phyloP scores from a whole-genome alignment of 345 rosid genomes.

The Hypericum androsaemum region DNA sequence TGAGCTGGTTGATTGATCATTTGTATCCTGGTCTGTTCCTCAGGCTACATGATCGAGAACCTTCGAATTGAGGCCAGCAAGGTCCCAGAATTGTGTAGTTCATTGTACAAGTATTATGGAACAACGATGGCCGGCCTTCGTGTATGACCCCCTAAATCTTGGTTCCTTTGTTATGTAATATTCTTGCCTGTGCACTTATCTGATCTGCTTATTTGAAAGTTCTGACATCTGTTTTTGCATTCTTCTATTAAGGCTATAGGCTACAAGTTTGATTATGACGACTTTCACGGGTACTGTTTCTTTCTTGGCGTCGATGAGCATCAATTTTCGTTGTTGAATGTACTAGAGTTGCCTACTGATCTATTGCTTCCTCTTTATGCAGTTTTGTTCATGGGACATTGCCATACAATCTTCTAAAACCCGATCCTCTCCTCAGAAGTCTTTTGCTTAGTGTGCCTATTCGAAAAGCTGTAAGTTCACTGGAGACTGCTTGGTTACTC shows the following conservation, averaged over 20 bases:
- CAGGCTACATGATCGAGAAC: slow-evolving; percentile 2
- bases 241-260: background rate
- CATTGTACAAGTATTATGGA: slow-evolving; percentile 6
- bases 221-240: too few relatives aligned
- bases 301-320: background rate
- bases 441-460: slow-evolving; percentile 5
- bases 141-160: background rate
- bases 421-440: background rate
- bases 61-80: slow-evolving; percentile 1
- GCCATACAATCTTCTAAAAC: slow-evolving; percentile 4
- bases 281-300: slow-evolving; percentile 3
- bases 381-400: slow-evolving; percentile 9
- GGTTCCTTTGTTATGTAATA: background rate
- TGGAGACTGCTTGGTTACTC: too few relatives aligned
- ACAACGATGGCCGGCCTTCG: slow-evolving; percentile 8
- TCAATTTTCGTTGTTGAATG: too few relatives aligned
- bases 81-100: background rate
- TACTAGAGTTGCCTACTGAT: background rate
- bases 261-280: slow-evolving; percentile 6
- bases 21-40: background rate
- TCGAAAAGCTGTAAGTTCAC: slow-evolving; percentile 5
- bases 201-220: too few relatives aligned
- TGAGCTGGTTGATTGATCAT: background rate
- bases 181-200: background rate
- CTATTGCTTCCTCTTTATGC: background rate